Base-by-base conservation (phyloP, 768 basidiomycete genomes). In the Leccinum sublutescens region DNA sequence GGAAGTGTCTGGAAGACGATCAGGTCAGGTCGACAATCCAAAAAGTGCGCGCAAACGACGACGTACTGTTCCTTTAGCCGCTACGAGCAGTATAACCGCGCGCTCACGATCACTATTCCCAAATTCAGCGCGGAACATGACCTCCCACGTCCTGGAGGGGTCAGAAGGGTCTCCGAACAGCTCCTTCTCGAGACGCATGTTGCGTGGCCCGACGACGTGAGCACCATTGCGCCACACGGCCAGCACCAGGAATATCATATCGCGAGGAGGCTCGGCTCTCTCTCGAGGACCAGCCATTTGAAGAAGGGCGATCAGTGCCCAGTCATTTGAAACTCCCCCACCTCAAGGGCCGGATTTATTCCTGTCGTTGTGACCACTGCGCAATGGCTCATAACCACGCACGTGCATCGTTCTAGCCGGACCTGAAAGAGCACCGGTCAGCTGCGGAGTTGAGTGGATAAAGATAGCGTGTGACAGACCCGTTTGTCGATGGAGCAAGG, bases 41-140 rank as follows among this genome's bases (percentile, higher is more conserved):
- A 2, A 10, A 36, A 3, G 19, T 11, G 25, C 31, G 3, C 10
- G 15, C 47, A 15, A n/a, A n/a, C 2, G 55, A 40, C 40, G n/a
- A 29, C 77, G 33, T 64, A 89, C 88, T 93, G 82, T 67, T 85
- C 81, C 73, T 84, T 85, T 64, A 95, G 75, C 50, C 92, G 81
- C 56, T 85, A 27, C 81, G 33, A 95, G 78, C 0, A 98, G 78
- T 3, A 78, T 82, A 4, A 84, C 50, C 0, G 95, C 96, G 12
- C 80, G 79, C 49, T 86, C 82, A 14, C 85, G 83, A 64, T 92
- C 83, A 14, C 91, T 91, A 54, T 81, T 83, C n/a, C 86, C 86
- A 12, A 98, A 79, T 70, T 99, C 97, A 1, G 91, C 91, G n/a
- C 92, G 84, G 62, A 99, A 85, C 95, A 99, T 98, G 5, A 85